These are phyloP conservation scores for Eucalyptus albens DNA, from an alignment of 345 rosid species.

Conservation along the genomic window DNA sequence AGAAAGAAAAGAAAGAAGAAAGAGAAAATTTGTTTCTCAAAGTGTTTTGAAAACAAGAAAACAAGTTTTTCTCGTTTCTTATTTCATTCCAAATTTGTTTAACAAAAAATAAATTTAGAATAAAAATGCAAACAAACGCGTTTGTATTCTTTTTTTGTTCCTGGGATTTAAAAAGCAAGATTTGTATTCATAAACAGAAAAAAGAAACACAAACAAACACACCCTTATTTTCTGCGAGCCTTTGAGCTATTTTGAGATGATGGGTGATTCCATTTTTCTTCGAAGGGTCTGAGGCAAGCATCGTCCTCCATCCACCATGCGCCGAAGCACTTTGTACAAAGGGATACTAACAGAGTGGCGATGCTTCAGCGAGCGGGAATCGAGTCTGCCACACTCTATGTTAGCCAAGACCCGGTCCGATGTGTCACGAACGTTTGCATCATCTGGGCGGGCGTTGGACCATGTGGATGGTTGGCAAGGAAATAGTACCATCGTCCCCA, in stretches of 20 bases:
- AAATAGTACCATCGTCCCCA: neutral
- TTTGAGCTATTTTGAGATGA: neutral
- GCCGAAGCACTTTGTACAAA: neutral
- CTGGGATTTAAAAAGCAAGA: rapidly evolving
- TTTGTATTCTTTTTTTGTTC: rapidly evolving
- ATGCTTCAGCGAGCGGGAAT: neutral
- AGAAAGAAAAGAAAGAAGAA: rapidly evolving
- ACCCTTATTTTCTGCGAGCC: neutral
- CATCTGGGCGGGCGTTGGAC: neutral
- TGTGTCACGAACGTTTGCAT: neutral
- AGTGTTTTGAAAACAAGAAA: too few species aligned
- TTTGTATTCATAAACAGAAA: too few species aligned
- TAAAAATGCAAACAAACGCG: too few species aligned
- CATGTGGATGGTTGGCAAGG: neutral
- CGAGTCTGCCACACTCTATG: neutral
- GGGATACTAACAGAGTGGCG: neutral
- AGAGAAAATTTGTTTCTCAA: too few species aligned
- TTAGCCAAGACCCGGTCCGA: neutral
- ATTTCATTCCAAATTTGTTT: rapidly evolving
- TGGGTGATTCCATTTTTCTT: neutral
- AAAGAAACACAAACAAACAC: too few species aligned
- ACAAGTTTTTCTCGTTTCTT: rapidly evolving
- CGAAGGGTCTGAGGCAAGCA: neutral
- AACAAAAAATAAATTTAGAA: rapidly evolving
- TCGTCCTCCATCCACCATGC: neutral